Base-by-base conservation (phyloP, 2,329 filamentous ascomycete species). In the Coniochaeta sp. region DNA sequence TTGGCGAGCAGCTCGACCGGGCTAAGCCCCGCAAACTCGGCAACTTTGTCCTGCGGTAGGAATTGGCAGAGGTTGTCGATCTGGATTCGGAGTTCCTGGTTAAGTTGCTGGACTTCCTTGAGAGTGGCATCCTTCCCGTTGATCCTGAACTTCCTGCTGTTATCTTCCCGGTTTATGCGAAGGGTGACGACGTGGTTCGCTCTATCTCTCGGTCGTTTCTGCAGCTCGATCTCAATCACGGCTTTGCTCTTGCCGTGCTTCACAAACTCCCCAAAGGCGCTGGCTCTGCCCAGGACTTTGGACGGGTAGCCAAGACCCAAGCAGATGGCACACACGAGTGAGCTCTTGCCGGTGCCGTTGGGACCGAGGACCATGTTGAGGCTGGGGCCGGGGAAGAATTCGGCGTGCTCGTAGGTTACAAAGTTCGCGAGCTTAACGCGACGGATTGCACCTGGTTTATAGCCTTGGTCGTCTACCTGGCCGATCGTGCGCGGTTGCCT, bases 51-150 rank as follows among this genome's bases (percentile, higher is more conserved):
- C 73, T 99, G 95, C 0, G 95, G 95, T 52, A 99, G 77, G 68
- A 99, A 99, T 71, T 99, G 95, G 72, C 95, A 99, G 1, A 99
- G 81, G 67, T 99, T 99, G 77, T 99, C 95, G 64, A 98, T 91
- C 73, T 99, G 95, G 58, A 99, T 98, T 57, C 89, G 89, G 68
- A 96, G 86, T 11, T 80, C 81, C 62, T 79, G 83, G 62, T 88
- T 89, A 57, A 96, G 76, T 11, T 80, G 75, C 66, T 89, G 80
- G 7, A 98, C 81, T 3, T 79, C 79, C 67, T 87, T 89, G 63
- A 86, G 83, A 1, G 80, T 80, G 6, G 79, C 74, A 60, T 82
- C 81, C 64, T 80, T 83, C 44, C 87, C 87, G 70, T 97, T 88
- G 34, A 98, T 72, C 70, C 81, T 89, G 77, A 89, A 99, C n/a